phyloP scores from a whole-genome alignment of 2,329 filamentous ascomycete genomes.

The Arthrobotrys sphaeroides region DNA sequence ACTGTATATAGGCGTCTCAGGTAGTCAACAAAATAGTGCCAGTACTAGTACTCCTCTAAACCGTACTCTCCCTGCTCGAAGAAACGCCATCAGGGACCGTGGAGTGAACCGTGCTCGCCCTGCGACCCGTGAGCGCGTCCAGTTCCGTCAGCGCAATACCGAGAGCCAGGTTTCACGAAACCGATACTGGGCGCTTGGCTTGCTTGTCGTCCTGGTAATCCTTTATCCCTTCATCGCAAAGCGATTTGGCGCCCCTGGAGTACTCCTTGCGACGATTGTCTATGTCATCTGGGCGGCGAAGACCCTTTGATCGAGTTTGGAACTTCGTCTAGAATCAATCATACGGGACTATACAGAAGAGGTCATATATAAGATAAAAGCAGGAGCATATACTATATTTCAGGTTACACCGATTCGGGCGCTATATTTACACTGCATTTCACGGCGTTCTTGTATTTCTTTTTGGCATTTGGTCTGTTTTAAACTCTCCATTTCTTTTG shows the following conservation, averaged over 20 bases:
- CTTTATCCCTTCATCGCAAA: constrained; percentile 23
- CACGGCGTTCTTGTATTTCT: neutral
- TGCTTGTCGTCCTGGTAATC: neutral
- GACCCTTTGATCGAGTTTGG: neutral
- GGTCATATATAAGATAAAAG: neutral
- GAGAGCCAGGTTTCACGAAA: neutral
- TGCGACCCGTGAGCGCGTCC: neutral
- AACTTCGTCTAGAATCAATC: too few species aligned
- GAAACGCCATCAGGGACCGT: constrained; percentile 4
- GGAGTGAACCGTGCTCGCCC: neutral
- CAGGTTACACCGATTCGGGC: neutral
- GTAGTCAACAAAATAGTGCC: constrained; percentile 15
- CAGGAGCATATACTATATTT: neutral
- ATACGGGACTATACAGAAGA: neutral
- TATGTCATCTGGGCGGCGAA: constrained; percentile 21
- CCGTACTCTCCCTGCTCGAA: neutral
- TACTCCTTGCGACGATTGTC: neutral
- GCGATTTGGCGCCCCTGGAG: constrained; percentile 14
- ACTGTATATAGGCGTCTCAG: constrained; percentile 40
- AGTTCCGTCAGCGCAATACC: constrained; percentile 3
- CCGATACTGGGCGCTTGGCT: neutral
- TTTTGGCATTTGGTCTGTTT: too few species aligned
- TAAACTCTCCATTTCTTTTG: too few species aligned
- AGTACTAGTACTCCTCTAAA: neutral
- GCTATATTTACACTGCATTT: neutral